Evolutionary conservation across 75 land plant genomes (phyloP), one percentile per base, ranked within the genome.

Genomic region (Adiantum capillusveneris): DNA sequence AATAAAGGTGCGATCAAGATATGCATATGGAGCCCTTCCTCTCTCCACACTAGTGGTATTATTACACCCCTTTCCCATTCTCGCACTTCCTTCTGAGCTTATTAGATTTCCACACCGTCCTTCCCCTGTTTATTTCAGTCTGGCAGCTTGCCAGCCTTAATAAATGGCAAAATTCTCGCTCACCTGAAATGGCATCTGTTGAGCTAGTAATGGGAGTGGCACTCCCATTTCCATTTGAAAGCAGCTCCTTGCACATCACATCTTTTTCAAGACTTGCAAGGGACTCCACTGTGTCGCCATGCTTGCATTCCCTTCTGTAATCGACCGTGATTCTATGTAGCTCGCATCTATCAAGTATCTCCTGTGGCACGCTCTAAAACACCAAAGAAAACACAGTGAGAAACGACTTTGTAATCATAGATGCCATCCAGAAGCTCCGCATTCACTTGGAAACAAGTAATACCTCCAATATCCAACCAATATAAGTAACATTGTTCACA

Each of bases 391-490:
- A 56, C 41, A 34, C 37, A n/a, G n/a, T n/a, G n/a, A n/a, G n/a
- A 17, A 57, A 5, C 6, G 34, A 21, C 27, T 51, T 27, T 29
- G 27, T 1, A 22, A 18, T 19, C 29, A 25, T 51, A 21, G 29
- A 63, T 7, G 28, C 45, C 19, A 13, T 26, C 25, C 43, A 24
- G 45, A 21, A 22, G 24, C 43, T 22, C 16, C 1, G 24, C 20
- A 60, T 49, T 25, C 11, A 60, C 21, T 6, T 0, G 56, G 18
- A 63, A 27, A 18, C 28, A 69, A 39, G 21, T 42, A 46, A 29
- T 64, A 90, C 97, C 81, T 92, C 97, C 13, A 92, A 75, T 58
- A 92, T 73, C 97, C 97, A 92, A 31, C 94, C 94, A 50, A 92
- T 85, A 68, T 92, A 92, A 2, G 97, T 71, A 0, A 92, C 97